Conservation (phyloP, 495 filamentous ascomycete species). For the Podospora comata region DNA sequence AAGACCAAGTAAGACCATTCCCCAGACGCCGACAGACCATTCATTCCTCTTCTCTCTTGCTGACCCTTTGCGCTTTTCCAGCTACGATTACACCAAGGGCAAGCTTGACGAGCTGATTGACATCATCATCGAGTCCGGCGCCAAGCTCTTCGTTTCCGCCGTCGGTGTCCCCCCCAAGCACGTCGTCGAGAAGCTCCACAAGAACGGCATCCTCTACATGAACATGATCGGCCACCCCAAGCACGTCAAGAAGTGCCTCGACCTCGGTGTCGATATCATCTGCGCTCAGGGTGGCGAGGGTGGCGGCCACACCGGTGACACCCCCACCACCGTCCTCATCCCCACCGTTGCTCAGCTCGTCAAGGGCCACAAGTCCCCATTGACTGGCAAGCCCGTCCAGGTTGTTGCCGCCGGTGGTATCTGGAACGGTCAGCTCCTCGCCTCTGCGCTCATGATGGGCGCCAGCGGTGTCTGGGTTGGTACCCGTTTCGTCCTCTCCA, state of each 20-base stretch:
- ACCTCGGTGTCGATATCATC: slow-evolving; percentile 83
- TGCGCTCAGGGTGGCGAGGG: slow-evolving; percentile 84
- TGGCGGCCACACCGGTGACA: slow-evolving; percentile 76
- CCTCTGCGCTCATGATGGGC: slow-evolving; percentile 88
- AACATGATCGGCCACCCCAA: slow-evolving; percentile 99
- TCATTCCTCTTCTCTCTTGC: background rate
- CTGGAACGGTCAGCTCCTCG: slow-evolving; percentile 87
- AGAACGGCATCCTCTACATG: slow-evolving; percentile 89
- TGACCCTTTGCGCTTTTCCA: slow-evolving; percentile 37
- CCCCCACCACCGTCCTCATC: slow-evolving; percentile 67
- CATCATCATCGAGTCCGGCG: slow-evolving; percentile 86
- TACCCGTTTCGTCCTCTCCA: slow-evolving; percentile 87
- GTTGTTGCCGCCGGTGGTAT: slow-evolving; percentile 93
- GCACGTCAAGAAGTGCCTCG: slow-evolving; percentile 91
- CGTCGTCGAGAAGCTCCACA: slow-evolving; percentile 86
- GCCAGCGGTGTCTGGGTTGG: slow-evolving; percentile 94
- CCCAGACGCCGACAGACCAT: background rate
- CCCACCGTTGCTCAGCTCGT: slow-evolving; percentile 82
- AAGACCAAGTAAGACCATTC: slow-evolving; percentile 76
- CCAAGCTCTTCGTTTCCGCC: slow-evolving; percentile 92
- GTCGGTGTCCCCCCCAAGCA: slow-evolving; percentile 88
- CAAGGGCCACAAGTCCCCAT: slow-evolving; percentile 76
- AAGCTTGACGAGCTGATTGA: slow-evolving; percentile 89
- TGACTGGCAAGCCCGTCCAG: slow-evolving; percentile 83
- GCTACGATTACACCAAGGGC: slow-evolving; percentile 99